These are phyloP conservation scores for Fraxinus latifolia DNA, from an alignment of 305 asterid genomes.

Conservation along the genomic window DNA sequence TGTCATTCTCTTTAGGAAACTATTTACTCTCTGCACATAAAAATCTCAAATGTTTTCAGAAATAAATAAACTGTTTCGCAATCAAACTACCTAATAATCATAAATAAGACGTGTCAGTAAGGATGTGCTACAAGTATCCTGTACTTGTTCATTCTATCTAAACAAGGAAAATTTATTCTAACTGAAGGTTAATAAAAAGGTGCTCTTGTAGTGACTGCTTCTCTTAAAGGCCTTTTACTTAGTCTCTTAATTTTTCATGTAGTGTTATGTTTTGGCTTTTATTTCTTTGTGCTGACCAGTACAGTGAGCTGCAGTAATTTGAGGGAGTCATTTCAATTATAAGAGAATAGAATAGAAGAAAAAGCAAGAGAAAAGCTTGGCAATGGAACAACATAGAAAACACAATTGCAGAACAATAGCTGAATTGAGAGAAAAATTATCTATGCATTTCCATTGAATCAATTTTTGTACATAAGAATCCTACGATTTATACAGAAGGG, in stretches of 20 bases:
- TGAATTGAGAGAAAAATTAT: not conserved
- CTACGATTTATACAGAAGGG: not conserved
- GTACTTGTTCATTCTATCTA: not conserved
- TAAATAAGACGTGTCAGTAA: not conserved
- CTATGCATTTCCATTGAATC: not conserved
- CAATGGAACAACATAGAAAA: not conserved
- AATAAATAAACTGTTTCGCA: not conserved
- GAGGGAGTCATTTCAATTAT: not conserved
- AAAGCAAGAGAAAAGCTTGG: not conserved
- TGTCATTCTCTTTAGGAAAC: not conserved
- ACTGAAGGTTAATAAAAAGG: not conserved
- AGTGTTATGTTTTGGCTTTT: not conserved
- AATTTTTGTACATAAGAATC: not conserved
- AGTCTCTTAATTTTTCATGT: not conserved
- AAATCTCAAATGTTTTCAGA: not conserved
- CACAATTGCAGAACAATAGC: not conserved
- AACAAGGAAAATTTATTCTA: not conserved
- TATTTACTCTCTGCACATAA: not conserved
- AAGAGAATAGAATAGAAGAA: not conserved
- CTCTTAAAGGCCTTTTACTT: not conserved
- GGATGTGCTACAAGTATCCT: not conserved
- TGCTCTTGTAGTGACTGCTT: not conserved
- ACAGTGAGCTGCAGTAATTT: not conserved
- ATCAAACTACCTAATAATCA: not conserved
- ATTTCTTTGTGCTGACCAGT: not conserved